Percentiles rank a stretch among this genome's conserved stretches.
Conservation (phyloP, 2,329 filamentous ascomycete species). For the Penicillium sp. region DNA sequence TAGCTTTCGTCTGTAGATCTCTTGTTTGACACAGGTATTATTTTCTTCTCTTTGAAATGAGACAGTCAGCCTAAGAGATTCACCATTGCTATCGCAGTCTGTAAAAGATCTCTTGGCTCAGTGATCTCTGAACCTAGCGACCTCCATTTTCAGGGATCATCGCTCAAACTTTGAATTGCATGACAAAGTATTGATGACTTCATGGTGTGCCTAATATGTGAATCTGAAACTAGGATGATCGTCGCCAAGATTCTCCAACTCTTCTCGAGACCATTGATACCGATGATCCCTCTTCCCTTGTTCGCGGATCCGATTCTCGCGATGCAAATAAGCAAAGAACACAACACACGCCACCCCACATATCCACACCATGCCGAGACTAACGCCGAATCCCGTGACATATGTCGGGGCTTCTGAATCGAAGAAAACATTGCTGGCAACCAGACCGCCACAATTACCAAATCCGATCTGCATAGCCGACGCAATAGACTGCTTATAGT, state of each 20-base stretch:
- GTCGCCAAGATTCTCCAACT: slow-evolving; percentile 42
- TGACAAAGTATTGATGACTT: background rate
- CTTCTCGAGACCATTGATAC: slow-evolving; percentile 35
- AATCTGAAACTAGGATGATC: slow-evolving; percentile 43
- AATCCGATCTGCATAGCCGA: slow-evolving; percentile 54
- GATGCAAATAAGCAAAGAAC: slow-evolving; percentile 34
- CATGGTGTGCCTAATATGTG: slow-evolving; percentile 28
- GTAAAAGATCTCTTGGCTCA: no score
- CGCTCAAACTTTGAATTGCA: background rate
- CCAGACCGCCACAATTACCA: slow-evolving; percentile 37
- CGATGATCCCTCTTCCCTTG: slow-evolving; percentile 39
- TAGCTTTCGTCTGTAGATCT: no score
- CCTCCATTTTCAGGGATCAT: no score
- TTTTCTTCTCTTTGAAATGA: no score
- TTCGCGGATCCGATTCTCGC: slow-evolving; percentile 41
- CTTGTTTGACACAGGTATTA: no score
- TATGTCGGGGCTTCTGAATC: slow-evolving; percentile 31
- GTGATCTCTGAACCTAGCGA: no score
- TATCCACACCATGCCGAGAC: slow-evolving; percentile 38
- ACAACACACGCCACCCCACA: slow-evolving; percentile 32
- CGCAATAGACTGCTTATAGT: slow-evolving; percentile 59
- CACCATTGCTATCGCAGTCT: no score
- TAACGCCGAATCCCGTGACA: slow-evolving; percentile 29
- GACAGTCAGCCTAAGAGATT: no score
- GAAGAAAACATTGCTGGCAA: slow-evolving; percentile 39